Conservation (phyloP, 495 filamentous ascomycete species). For the Xylaria castorea region DNA sequence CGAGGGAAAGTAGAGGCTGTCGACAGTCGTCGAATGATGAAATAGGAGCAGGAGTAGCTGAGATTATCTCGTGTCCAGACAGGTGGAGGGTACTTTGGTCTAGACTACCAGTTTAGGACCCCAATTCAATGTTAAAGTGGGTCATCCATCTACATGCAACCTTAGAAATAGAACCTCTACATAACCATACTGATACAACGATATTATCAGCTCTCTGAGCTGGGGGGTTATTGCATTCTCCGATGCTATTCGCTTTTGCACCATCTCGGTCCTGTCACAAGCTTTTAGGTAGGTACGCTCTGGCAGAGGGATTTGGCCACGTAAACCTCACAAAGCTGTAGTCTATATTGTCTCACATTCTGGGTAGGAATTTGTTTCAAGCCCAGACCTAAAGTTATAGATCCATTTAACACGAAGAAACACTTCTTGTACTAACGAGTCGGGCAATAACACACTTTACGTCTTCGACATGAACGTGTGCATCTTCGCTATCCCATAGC, state of each 20-base stretch:
- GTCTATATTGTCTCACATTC: background rate
- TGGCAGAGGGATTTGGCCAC: slow-evolving; percentile 17
- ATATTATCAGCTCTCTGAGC: background rate
- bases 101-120: background rate
- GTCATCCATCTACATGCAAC: background rate
- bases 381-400: background rate
- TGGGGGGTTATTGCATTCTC: background rate
- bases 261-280: background rate
- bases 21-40: slow-evolving; percentile 22
- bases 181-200: background rate
- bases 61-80: slow-evolving; percentile 18
- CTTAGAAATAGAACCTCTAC: background rate
- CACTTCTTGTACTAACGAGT: background rate
- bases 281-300: background rate
- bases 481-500: background rate
- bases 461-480: background rate
- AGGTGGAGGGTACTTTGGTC: slow-evolving; percentile 1
- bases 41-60: slow-evolving; percentile 27
- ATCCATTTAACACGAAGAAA: background rate
- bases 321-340: background rate
- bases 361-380: background rate
- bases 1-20: background rate
- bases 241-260: slow-evolving; percentile 1
- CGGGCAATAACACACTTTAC: background rate
- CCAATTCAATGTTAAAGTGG: background rate